Evolutionary conservation across 2,329 filamentous ascomycete genomes (phyloP), one percentile per base, ranked within the genome.

Genomic region (Magnaporthiopsis incrustans): DNA sequence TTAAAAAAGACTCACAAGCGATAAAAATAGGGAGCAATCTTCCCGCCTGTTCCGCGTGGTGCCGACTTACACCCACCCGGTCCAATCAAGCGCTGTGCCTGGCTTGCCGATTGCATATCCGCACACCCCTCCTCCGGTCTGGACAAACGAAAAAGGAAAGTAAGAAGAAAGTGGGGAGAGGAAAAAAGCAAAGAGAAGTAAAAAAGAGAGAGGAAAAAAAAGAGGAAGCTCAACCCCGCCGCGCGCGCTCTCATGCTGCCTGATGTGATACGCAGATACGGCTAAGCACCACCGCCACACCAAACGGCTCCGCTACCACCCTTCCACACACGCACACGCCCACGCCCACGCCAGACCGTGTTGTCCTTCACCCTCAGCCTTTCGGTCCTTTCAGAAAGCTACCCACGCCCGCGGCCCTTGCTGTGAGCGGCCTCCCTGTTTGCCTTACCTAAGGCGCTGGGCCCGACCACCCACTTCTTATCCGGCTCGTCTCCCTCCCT

Each of bases 121-220:
- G 44, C 44, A 53, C 44, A 53, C 44, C 44, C 44, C 44, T 30
- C 38, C 38, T 53, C 44, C 18, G 44, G 44, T 53, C 44, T 5
- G n/a, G 22, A 53, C 62, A 30, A 50, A 26, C 32, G 59, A 8
- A 50, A 61, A 27, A 38, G 25, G 60, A 15, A 62, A 25, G 27
- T 25, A 62, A 25, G n/a, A 38, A 44, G 6, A 7, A 25, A 44
- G 44, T 22, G 44, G 22, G 32, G n/a, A 30, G 50, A 61, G 32
- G 67, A 64, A 60, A 64, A 66, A 67, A 53, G n/a, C 4, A 3
- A 7, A 60, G 65, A 60, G 58, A 66, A 63, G 62, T 61, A 67
- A 70, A 67, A 67, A 65, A 65, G 7, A 35, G 8, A 30, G 5
- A 30, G 5, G 5, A 30, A 30, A 30, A 30, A 30, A 30, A 30